phyloP scores from a whole-genome alignment of 139 green algal genomes.

The Coelastrella sp. region DNA sequence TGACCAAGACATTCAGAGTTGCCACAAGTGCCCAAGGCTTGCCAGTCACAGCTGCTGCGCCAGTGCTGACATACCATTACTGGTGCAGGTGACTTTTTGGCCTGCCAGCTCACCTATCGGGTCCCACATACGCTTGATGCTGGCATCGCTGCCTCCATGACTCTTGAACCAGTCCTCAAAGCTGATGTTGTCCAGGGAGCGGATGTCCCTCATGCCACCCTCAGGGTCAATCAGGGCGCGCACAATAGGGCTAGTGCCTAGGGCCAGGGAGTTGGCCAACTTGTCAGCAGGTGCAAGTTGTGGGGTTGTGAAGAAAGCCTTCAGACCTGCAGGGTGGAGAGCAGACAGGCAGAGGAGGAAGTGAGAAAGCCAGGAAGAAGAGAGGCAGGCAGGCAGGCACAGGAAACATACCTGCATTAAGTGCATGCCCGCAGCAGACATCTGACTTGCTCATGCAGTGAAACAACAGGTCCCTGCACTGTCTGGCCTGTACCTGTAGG shows the following conservation, averaged over 20 bases:
- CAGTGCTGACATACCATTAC: neutral
- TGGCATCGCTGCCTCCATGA: constrained; percentile 82
- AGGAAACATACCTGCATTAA: too few species aligned
- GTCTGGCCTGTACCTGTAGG: too few species aligned
- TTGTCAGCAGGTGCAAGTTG: constrained; percentile 92
- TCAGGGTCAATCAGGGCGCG: constrained; percentile 93
- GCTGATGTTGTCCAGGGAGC: constrained; percentile 75
- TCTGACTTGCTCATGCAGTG: too few species aligned
- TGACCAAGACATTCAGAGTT: too few species aligned
- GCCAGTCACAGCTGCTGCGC: neutral
- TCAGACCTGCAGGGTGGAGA: constrained; percentile 72
- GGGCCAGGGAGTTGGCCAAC: constrained; percentile 82
- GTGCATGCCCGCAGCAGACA: too few species aligned
- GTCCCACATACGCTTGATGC: constrained; percentile 97
- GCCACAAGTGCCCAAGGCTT: too few species aligned
- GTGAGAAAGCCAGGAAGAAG: too few species aligned
- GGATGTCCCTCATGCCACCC: constrained; percentile 81
- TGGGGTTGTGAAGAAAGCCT: constrained; percentile 96
- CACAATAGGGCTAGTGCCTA: constrained; percentile 89
- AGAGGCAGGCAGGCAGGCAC: too few species aligned
- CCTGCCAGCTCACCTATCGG: constrained; percentile 80
- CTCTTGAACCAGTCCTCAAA: constrained; percentile 94
- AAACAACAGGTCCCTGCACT: too few species aligned
- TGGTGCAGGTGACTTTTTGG: neutral
- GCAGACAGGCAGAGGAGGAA: neutral